These are phyloP conservation scores for Aspergillus asperescens DNA, from an alignment of 495 filamentous ascomycete genomes.

Conservation along the genomic window DNA sequence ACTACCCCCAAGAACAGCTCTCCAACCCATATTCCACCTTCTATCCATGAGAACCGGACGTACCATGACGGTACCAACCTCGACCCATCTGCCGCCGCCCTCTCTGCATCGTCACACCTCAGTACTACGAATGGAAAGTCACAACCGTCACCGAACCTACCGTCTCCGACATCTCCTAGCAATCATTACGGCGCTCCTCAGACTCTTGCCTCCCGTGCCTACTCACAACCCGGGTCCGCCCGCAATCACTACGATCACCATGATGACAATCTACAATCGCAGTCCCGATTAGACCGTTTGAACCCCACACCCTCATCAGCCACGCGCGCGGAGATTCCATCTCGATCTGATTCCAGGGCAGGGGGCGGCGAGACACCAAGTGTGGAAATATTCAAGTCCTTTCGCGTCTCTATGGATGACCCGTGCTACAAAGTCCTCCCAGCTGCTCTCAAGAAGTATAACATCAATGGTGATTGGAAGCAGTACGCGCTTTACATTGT, in stretches of 20 bases:
- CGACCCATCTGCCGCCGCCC: constrained; percentile 57
- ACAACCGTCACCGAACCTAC: constrained; percentile 64
- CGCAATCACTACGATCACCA: constrained; percentile 41
- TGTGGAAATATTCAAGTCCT: constrained; percentile 97
- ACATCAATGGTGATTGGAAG: constrained; percentile 95
- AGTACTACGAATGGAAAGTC: constrained; percentile 65
- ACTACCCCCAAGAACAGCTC: constrained; percentile 71
- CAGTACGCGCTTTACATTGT: constrained; percentile 98
- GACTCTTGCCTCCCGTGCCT: constrained; percentile 46
- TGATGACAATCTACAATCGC: constrained; percentile 33
- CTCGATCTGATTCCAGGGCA: constrained; percentile 51
- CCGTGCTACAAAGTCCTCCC: constrained; percentile 96
- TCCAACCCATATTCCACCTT: constrained; percentile 68
- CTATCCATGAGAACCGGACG: constrained; percentile 49
- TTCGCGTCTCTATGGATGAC: constrained; percentile 95
- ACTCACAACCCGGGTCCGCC: constrained; percentile 34
- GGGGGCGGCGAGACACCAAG: constrained; percentile 38
- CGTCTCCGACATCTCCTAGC: constrained; percentile 77
- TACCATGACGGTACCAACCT: constrained; percentile 48
- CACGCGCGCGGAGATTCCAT: constrained; percentile 33
- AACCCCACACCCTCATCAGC: constrained; percentile 38
- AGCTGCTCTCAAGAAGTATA: constrained; percentile 93
- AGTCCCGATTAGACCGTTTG: constrained; percentile 32
- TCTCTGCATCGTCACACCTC: constrained; percentile 70
- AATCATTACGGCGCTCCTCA: constrained; percentile 43